These are phyloP conservation scores for Orbilia oligospora DNA, from an alignment of 2,329 filamentous ascomycete genomes.

Conservation along the genomic window DNA sequence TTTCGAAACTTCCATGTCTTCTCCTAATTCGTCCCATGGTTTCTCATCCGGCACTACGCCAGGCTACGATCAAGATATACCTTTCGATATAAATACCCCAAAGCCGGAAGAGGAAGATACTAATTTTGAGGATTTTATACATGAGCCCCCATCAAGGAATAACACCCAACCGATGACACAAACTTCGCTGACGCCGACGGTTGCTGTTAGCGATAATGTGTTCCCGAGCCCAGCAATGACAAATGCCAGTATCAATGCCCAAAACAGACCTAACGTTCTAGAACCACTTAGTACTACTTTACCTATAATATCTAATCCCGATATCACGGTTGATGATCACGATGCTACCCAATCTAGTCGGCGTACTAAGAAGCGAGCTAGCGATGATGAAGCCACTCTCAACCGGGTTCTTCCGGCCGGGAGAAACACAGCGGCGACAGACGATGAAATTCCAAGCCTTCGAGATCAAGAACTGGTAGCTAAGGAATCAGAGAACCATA, in stretches of 20 bases:
- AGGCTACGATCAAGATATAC: slow-evolving; percentile 56
- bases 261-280: slow-evolving; percentile 16
- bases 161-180: slow-evolving; percentile 32
- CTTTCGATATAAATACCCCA: slow-evolving; percentile 52
- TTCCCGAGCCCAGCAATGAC: slow-evolving; percentile 56
- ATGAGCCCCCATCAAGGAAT: slow-evolving; percentile 17
- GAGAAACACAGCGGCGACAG: slow-evolving; percentile 16
- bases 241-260: slow-evolving; percentile 38
- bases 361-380: slow-evolving; percentile 35
- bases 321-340: slow-evolving; percentile 59
- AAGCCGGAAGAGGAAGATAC: slow-evolving; percentile 52
- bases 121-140: slow-evolving; percentile 49
- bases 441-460: slow-evolving; percentile 56
- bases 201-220: slow-evolving; percentile 26
- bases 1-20: slow-evolving; percentile 53
- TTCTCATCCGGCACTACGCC: slow-evolving; percentile 57
- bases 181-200: slow-evolving; percentile 21
- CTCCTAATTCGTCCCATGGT: slow-evolving; percentile 54
- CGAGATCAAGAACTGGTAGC: slow-evolving; percentile 51
- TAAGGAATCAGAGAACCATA: slow-evolving; percentile 57
- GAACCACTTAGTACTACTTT: slow-evolving; percentile 11
- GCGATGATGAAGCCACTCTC: slow-evolving; percentile 36
- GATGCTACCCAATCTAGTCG: slow-evolving; percentile 48
- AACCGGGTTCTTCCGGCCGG: slow-evolving; percentile 52
- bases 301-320: slow-evolving; percentile 34